Conservation (phyloP, 108 stramenopile species). For the Cyclotella sp. region DNA sequence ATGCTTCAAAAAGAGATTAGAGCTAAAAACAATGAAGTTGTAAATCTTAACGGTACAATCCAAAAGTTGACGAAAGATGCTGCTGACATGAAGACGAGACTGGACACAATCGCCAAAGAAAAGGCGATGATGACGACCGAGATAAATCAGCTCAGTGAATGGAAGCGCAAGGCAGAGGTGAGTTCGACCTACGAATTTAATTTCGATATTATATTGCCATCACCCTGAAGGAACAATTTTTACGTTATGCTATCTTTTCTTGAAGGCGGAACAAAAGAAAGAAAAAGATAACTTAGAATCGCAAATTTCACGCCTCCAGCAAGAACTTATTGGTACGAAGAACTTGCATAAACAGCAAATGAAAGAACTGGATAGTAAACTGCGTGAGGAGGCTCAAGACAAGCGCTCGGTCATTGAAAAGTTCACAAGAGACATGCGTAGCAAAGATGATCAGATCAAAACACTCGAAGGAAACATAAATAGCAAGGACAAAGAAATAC, state of each 20-base stretch:
- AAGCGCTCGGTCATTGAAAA: slow-evolving; percentile 8
- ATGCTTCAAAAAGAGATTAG: slow-evolving; percentile 19
- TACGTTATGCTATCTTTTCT: neutral
- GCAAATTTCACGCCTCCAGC: slow-evolving; percentile 6
- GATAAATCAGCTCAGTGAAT: slow-evolving; percentile 36
- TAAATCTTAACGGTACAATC: slow-evolving; percentile 20
- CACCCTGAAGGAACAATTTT: neutral
- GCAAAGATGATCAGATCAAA: slow-evolving; percentile 14
- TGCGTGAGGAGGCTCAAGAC: slow-evolving; percentile 10
- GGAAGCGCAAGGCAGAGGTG: slow-evolving; percentile 43
- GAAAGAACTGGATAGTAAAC: slow-evolving; percentile 1
- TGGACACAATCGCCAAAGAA: slow-evolving; percentile 29
- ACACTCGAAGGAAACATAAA: slow-evolving; percentile 23
- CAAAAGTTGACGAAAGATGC: slow-evolving; percentile 27
- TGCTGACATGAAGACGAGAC: slow-evolving; percentile 23
- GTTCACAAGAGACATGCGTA: slow-evolving; percentile 14
- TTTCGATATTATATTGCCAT: neutral
- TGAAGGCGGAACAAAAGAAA: slow-evolving; percentile 4
- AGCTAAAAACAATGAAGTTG: slow-evolving; percentile 30
- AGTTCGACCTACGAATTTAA: neutral
- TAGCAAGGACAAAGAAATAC: slow-evolving; percentile 31
- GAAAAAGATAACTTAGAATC: slow-evolving; percentile 16
- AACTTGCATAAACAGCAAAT: slow-evolving; percentile 9
- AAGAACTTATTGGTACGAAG: slow-evolving; percentile 13
- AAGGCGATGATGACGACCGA: slow-evolving; percentile 28